Evolutionary conservation across 2,329 filamentous ascomycete species (phyloP).

Genomic region (Apiospora sp.): DNA sequence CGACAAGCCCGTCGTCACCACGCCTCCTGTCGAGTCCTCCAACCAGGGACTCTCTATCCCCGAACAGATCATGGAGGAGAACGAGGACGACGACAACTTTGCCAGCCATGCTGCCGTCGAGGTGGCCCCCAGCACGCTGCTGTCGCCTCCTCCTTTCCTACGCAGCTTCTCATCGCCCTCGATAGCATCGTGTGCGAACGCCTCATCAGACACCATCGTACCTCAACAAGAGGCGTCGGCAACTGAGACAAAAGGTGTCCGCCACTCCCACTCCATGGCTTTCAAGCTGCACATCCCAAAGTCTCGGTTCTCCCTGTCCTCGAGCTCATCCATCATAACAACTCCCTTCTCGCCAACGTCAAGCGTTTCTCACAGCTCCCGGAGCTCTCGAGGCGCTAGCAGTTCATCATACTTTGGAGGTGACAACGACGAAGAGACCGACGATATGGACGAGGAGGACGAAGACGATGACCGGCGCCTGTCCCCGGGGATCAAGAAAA

Average conservation of each 20-base stretch:
- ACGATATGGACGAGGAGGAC: conserved; percentile 25
- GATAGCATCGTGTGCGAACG: conserved; percentile 31
- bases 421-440: conserved; percentile 50
- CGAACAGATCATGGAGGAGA: conserved; percentile 57
- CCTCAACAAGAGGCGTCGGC: conserved; percentile 23
- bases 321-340: conserved; percentile 33
- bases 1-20: conserved; percentile 47
- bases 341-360: conserved; percentile 41
- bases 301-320: conserved; percentile 41
- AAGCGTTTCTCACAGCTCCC: conserved; percentile 44
- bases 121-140: conserved; percentile 51
- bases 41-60: conserved; percentile 49
- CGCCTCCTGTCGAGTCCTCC: conserved; percentile 43
- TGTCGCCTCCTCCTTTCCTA: conserved; percentile 62
- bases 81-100: conserved; percentile 70
- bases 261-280: conserved; percentile 21
- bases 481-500: conserved; percentile 35
- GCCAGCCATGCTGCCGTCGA: conserved; percentile 60
- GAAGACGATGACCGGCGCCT: neutral
- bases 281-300: conserved; percentile 35
- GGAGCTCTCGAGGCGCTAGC: conserved; percentile 44
- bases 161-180: conserved; percentile 45
- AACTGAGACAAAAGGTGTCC: conserved; percentile 10
- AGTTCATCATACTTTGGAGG: conserved; percentile 57
- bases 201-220: conserved; percentile 33